Percentiles rank a stretch among this genome's conserved stretches.
Evolutionary conservation across 2,329 filamentous ascomycete genomes (phyloP).

Genomic region (Aspergillus oerlinghausenensis): DNA sequence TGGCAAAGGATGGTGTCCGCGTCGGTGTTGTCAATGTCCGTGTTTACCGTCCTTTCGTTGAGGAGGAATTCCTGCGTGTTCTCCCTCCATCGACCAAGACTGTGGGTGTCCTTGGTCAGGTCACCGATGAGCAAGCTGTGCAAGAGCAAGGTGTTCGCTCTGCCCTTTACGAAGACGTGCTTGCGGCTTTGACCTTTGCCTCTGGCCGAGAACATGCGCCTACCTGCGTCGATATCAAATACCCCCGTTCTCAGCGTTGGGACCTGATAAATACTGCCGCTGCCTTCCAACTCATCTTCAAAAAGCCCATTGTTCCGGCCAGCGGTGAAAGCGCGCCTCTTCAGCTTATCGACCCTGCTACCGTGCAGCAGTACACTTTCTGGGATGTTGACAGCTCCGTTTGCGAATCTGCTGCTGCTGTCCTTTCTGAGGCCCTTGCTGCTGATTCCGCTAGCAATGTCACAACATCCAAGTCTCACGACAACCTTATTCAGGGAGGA

Average conservation of each 20-base stretch:
- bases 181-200: slow-evolving; percentile 78
- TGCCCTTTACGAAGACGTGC: slow-evolving; percentile 84
- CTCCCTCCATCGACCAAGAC: slow-evolving; percentile 71
- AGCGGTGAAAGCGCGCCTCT: slow-evolving; percentile 42
- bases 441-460: slow-evolving; percentile 59
- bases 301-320: slow-evolving; percentile 36
- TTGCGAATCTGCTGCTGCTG: slow-evolving; percentile 60
- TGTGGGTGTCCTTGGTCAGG: slow-evolving; percentile 85
- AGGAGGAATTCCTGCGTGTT: slow-evolving; percentile 83
- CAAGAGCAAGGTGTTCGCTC: slow-evolving; percentile 74
- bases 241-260: slow-evolving; percentile 68
- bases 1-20: slow-evolving; percentile 68
- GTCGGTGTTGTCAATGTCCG: slow-evolving; percentile 88
- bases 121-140: slow-evolving; percentile 67
- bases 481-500: slow-evolving; percentile 68
- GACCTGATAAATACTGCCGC: slow-evolving; percentile 46
- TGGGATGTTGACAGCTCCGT: slow-evolving; percentile 81
- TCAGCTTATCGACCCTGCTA: slow-evolving; percentile 50
- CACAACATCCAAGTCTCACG: slow-evolving; percentile 54
- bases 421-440: slow-evolving; percentile 56
- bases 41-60: slow-evolving; percentile 89
- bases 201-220: slow-evolving; percentile 60
- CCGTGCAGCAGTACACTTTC: slow-evolving; percentile 80
- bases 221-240: slow-evolving; percentile 79
- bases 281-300: slow-evolving; percentile 43